Conservation (phyloP, 495 filamentous ascomycete species). For the Neurospora sp. region DNA sequence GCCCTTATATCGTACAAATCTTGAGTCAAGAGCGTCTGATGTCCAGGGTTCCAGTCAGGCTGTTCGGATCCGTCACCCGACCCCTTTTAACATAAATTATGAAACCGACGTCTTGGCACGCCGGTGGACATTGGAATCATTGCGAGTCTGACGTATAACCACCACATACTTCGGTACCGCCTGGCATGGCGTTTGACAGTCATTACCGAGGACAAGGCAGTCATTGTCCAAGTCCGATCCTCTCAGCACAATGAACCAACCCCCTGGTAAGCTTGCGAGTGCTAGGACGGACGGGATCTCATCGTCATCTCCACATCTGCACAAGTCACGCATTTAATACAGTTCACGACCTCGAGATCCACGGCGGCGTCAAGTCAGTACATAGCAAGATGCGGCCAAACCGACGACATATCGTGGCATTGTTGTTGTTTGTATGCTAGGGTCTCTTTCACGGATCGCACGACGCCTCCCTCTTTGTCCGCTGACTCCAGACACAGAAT, state of each 20-base stretch:
- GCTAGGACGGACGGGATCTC: background rate
- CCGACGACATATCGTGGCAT: background rate
- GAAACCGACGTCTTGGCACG: slow-evolving; percentile 13
- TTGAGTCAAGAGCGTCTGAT: background rate
- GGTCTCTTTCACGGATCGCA: background rate
- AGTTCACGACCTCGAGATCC: background rate
- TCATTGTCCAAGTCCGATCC: background rate
- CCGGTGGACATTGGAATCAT: background rate
- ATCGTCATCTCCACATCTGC: background rate
- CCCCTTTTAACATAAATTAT: background rate
- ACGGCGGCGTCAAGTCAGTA: background rate
- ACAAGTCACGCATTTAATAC: background rate
- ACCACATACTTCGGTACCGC: background rate
- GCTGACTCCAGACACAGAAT: background rate
- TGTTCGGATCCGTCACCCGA: background rate
- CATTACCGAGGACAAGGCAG: background rate
- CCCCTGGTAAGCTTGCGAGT: background rate
- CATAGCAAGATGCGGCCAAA: background rate
- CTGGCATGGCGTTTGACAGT: background rate
- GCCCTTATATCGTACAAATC: background rate
- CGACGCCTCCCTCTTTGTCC: background rate
- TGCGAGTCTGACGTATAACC: background rate
- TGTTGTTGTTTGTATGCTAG: background rate
- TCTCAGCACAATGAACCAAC: background rate
- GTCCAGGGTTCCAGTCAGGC: background rate